Conservation (phyloP, 169 alveolate species). For the Eimeria mitis region DNA sequence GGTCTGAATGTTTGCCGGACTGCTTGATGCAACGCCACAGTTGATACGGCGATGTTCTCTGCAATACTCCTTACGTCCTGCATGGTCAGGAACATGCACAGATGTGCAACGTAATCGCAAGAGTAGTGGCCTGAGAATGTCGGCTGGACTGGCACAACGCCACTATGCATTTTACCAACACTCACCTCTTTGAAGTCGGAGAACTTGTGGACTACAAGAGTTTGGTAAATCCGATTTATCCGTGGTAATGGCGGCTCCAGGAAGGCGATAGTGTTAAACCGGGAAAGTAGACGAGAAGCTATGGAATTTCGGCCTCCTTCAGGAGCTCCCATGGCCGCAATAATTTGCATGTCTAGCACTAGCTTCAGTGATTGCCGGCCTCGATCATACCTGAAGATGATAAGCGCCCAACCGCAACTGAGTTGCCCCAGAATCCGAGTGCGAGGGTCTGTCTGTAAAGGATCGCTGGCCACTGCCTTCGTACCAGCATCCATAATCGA, state of each 20-base stretch:
- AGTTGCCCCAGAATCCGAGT: neutral
- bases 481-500: slow-evolving; percentile 96
- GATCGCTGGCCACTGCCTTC: slow-evolving; percentile 68
- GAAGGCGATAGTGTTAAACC: slow-evolving; percentile 91
- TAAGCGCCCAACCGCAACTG: neutral
- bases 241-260: slow-evolving; percentile 58
- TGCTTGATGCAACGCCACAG: slow-evolving; percentile 56
- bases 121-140: neutral
- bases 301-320: slow-evolving; percentile 97
- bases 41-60: slow-evolving; percentile 88
- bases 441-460: neutral
- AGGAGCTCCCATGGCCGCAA: slow-evolving; percentile 98
- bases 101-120: neutral
- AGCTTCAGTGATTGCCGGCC: slow-evolving; percentile 91
- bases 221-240: slow-evolving; percentile 92
- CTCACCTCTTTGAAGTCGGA: slow-evolving; percentile 80
- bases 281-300: slow-evolving; percentile 93
- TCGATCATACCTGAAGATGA: slow-evolving; percentile 92
- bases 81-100: neutral
- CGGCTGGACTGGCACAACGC: neutral
- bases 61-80: slow-evolving; percentile 87
- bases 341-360: slow-evolving; percentile 92
- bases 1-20: slow-evolving; percentile 94
- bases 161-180: neutral
- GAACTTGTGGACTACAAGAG: slow-evolving; percentile 85